Evolutionary conservation across 2,329 filamentous ascomycete genomes (phyloP), one percentile per base, ranked within the genome.

Genomic region (Xylaria sp.): DNA sequence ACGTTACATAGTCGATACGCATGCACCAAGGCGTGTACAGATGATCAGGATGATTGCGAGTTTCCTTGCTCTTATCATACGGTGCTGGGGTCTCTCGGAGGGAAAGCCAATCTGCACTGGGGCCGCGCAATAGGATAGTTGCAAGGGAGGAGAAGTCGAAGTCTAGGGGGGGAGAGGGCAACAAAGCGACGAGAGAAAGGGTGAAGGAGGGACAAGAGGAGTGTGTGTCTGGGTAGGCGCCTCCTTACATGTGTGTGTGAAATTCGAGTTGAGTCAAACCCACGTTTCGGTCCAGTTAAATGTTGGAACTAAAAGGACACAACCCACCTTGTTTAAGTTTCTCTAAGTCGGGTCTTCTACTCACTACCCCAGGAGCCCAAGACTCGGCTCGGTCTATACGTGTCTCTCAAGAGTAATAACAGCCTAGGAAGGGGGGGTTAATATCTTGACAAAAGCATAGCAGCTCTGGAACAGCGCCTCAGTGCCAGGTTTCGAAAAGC

Each of bases 31-130:
- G 37, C 9, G 46, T 33, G 55, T 47, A 45, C 35, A 53, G 35
- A 40, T 50, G 52, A 52, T 35, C 40, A 52, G 58, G 54, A 49
- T 28, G 19, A 50, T 59, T 57, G 59, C 40, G 56, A 46, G 61
- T 35, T 37, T 56, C 45, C 38, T 8, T 17, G 17, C 49, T 35
- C 11, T 51, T 52, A 43, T 63, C 45, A 56, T 54, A 46, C 42
- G 51, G 55, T 63, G 37, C 46, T 37, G 42, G 49, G 15, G 40
- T 37, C 60, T 55, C 56, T 28, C 37, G 37, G 14, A 14, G 12
- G 45, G 40, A 25, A 4, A 31, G 28, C 52, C 38, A 55, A 52
- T 57, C 54, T 21, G 56, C 45, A 28, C 56, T 38, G 21, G 42
- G 35, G 28, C 45, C 14, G 49, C 38, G 56, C 37, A 52, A 31